Evolutionary conservation across 495 filamentous ascomycete species (phyloP).

Genomic region (Neurospora sp.): DNA sequence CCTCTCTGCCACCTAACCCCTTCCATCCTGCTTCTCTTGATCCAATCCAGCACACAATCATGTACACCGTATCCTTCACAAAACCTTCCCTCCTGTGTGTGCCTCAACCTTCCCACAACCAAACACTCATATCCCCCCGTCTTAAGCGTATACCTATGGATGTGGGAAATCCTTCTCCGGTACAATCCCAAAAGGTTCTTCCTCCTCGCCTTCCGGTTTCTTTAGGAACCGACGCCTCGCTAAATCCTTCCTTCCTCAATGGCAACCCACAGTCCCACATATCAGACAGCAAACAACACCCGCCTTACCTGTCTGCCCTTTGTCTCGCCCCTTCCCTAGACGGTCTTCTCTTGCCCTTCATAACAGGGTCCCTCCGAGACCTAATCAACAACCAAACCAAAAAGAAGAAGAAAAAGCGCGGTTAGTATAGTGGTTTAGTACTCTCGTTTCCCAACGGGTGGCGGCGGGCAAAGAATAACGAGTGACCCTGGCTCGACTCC

Average conservation of each 20-base stretch:
- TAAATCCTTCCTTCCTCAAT: constrained; percentile 1
- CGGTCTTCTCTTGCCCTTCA: not conserved
- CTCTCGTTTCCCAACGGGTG: not conserved
- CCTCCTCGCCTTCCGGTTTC: not conserved
- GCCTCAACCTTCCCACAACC: constrained; percentile 4
- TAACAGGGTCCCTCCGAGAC: not conserved
- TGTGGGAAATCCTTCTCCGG: constrained; percentile 14
- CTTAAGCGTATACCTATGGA: constrained; percentile 2
- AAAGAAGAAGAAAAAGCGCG: not conserved
- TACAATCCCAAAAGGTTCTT: constrained; percentile 4
- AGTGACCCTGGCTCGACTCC: not conserved
- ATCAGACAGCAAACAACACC: no score
- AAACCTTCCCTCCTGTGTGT: not conserved
- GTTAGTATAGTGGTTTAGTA: not conserved
- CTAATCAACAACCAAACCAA: not conserved
- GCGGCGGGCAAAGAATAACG: not conserved
- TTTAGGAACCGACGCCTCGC: not conserved
- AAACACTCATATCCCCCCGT: constrained; percentile 4
- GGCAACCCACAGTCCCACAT: not conserved
- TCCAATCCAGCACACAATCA: constrained; percentile 4
- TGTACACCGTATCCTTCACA: constrained; percentile 1
- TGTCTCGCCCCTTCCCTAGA: no score
- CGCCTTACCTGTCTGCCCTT: no score
- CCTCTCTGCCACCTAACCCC: not conserved
- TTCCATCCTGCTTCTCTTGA: not conserved